Conservation (phyloP, 805 yeast species). For the Candida vaughaniae region DNA sequence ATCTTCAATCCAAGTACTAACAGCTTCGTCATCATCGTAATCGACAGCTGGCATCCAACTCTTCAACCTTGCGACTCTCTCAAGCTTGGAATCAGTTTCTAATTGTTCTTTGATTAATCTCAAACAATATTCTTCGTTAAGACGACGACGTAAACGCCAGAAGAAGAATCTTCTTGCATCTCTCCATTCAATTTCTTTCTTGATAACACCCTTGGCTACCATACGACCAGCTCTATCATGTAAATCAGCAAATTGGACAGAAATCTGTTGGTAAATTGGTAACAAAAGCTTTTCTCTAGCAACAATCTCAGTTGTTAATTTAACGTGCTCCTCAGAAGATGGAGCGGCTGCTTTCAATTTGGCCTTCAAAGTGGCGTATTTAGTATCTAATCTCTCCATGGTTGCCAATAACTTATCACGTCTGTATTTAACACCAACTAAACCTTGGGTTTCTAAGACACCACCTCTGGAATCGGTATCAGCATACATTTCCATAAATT, state of each 20-base stretch:
- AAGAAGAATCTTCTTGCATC: conserved; percentile 93
- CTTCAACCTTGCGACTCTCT: conserved; percentile 81
- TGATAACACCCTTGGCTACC: conserved; percentile 90
- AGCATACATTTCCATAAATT: conserved; percentile 99
- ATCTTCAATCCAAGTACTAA: conserved; percentile 83
- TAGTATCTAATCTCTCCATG: conserved; percentile 84
- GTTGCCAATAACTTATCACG: conserved; percentile 88
- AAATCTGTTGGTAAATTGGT: conserved; percentile 89
- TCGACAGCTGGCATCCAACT: conserved; percentile 82
- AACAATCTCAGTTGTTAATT: conserved; percentile 61
- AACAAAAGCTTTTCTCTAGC: conserved; percentile 77
- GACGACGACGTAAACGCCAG: conserved; percentile 97
- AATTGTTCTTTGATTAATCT: conserved; percentile 68
- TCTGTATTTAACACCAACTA: conserved; percentile 98
- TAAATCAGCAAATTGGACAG: conserved; percentile 95
- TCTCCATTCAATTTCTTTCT: conserved; percentile 80
- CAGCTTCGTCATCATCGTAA: conserved; percentile 69
- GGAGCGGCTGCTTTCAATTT: conserved; percentile 54
- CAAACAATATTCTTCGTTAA: conserved; percentile 86
- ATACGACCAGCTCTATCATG: conserved; percentile 98
- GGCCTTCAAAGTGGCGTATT: conserved; percentile 65
- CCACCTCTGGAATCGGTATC: conserved; percentile 95
- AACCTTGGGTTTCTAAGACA: conserved; percentile 98
- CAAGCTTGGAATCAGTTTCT: conserved; percentile 59
- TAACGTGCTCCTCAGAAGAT: conserved; percentile 63